phyloP scores from a whole-genome alignment of 495 filamentous ascomycete species.

The Aspergillus panamensis region DNA sequence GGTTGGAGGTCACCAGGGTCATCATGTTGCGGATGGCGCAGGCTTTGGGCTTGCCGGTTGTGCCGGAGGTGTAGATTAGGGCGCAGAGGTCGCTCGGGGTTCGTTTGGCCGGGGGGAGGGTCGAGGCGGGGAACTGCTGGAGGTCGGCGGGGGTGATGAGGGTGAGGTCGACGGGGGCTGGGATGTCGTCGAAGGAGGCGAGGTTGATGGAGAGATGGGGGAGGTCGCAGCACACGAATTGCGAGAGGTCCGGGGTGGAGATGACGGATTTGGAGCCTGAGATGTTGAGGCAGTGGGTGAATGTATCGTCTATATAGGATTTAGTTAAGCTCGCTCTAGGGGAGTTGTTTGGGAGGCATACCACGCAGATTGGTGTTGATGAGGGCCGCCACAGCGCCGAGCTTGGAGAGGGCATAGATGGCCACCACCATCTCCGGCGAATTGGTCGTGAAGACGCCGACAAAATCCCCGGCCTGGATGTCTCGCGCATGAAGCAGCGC shows the following conservation, averaged over 20 bases:
- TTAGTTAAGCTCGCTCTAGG: too few relatives aligned
- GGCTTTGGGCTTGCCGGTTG: constrained; percentile 88
- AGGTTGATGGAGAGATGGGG: constrained; percentile 42
- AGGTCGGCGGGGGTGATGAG: constrained; percentile 43
- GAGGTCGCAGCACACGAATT: constrained; percentile 35
- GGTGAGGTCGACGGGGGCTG: constrained; percentile 51
- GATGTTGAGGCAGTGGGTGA: constrained; percentile 76
- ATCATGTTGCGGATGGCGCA: constrained; percentile 69
- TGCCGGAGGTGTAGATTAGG: constrained; percentile 83
- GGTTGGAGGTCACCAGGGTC: constrained; percentile 41
- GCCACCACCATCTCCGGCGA: constrained; percentile 78
- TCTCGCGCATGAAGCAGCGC: constrained; percentile 37
- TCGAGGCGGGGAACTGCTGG: constrained; percentile 36
- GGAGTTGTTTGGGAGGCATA: constrained; percentile 28
- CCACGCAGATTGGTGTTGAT: constrained; percentile 88
- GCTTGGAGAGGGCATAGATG: constrained; percentile 74
- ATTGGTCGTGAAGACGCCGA: constrained; percentile 58
- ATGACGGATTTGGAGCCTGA: constrained; percentile 66
- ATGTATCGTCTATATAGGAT: constrained; percentile 45
- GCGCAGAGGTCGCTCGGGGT: constrained; percentile 54
- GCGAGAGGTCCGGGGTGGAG: constrained; percentile 47
- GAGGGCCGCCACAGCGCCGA: constrained; percentile 82
- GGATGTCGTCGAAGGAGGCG: constrained; percentile 45
- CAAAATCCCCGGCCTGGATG: constrained; percentile 38
- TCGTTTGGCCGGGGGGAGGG: constrained; percentile 34